These are phyloP conservation scores for Oidiodendron maius DNA, from an alignment of 495 filamentous ascomycete species.

Conservation along the genomic window DNA sequence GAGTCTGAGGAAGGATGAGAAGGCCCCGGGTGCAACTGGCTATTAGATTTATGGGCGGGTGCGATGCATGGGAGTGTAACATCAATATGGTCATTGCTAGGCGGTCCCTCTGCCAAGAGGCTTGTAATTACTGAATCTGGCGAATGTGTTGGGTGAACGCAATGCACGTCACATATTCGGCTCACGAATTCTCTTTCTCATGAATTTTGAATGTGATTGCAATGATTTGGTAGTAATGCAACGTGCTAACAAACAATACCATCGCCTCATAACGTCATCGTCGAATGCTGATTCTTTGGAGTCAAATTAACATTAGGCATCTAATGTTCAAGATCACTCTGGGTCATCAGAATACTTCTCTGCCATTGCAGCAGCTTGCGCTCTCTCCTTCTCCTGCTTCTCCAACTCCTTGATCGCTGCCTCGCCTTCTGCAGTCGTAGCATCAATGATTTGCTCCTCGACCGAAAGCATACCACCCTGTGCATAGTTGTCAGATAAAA, in stretches of 20 bases:
- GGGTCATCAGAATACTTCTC: conserved; percentile 26
- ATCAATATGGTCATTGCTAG: conserved; percentile 8
- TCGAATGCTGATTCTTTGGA: background rate
- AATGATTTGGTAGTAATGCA: background rate
- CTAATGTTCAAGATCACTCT: conserved; percentile 20
- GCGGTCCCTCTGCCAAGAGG: conserved; percentile 10
- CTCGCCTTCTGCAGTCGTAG: conserved; percentile 86
- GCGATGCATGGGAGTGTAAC: conserved; percentile 4
- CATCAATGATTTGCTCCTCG: conserved; percentile 90
- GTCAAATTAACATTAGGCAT: background rate
- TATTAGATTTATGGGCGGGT: conserved; percentile 31
- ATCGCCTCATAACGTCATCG: background rate
- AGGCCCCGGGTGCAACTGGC: conserved; percentile 78
- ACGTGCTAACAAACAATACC: background rate
- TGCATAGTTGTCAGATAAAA: background rate
- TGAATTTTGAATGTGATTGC: background rate
- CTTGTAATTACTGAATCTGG: conserved; percentile 11
- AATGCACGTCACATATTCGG: conserved; percentile 19
- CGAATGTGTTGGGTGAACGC: conserved; percentile 20
- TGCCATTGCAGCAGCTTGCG: conserved; percentile 32
- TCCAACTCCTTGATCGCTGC: conserved; percentile 75
- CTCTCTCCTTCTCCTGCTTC: conserved; percentile 28
- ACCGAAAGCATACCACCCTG: conserved; percentile 84
- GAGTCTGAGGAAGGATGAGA: conserved; percentile 87
- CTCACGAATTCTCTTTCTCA: background rate